Percentiles rank a stretch among this genome's conserved stretches.
Evolutionary conservation across 371 early-diverging fungal species (phyloP).

Genomic region (Rhizopus stolonifer): DNA sequence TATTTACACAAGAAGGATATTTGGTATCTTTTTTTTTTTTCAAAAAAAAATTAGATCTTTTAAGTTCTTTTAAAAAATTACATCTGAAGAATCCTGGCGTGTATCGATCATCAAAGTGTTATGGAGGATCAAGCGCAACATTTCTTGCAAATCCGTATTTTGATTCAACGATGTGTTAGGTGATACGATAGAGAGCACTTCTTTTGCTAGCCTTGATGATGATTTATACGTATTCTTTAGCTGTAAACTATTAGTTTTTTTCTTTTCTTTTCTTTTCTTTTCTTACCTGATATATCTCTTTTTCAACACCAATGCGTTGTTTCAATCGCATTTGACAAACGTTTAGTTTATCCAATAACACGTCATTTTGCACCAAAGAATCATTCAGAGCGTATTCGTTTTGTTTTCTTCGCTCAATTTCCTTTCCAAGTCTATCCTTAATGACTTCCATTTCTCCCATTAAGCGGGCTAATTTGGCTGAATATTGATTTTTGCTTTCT

Average conservation of each 20-base stretch:
- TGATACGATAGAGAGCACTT: slow-evolving; percentile 3
- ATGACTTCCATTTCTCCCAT: slow-evolving; percentile 38
- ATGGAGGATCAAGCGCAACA: background rate
- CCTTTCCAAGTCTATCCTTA: slow-evolving; percentile 36
- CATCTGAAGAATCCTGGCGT: no score
- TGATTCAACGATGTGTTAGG: background rate
- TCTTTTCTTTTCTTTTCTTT: no score
- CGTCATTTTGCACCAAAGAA: background rate
- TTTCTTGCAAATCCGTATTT: background rate
- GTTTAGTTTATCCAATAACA: background rate
- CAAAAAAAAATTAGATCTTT: no score
- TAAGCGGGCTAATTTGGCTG: slow-evolving; percentile 13
- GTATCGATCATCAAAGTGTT: background rate
- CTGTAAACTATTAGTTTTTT: background rate
- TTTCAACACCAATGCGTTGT: background rate
- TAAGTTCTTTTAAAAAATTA: no score
- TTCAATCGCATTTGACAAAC: slow-evolving; percentile 3
- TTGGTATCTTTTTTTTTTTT: no score
- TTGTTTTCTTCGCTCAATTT: slow-evolving; percentile 31
- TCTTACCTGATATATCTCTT: slow-evolving; percentile 5
- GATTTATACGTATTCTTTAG: slow-evolving; percentile 4
- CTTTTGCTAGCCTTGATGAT: slow-evolving; percentile 6
- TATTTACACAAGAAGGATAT: no score
- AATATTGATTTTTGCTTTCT: slow-evolving; percentile 11
- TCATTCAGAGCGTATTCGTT: slow-evolving; percentile 15